These are phyloP conservation scores for Pseudocercospora fuligena DNA, from an alignment of 2,329 filamentous ascomycete species.

Conservation along the genomic window DNA sequence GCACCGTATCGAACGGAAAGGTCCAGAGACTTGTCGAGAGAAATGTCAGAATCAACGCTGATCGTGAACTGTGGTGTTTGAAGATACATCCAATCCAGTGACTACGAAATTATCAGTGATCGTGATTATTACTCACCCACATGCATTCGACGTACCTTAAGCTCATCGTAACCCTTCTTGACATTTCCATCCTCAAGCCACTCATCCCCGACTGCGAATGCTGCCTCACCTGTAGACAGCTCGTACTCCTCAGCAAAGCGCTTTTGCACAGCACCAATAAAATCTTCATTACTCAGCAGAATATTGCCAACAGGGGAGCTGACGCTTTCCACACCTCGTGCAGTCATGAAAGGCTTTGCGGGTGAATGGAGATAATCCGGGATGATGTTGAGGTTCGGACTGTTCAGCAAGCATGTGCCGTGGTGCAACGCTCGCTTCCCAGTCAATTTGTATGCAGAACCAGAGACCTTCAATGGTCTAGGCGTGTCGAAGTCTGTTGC, in stretches of 20 bases:
- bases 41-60: constrained; percentile 21
- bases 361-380: constrained; percentile 76
- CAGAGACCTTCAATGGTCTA: constrained; percentile 75
- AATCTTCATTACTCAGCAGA: constrained; percentile 56
- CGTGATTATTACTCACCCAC: constrained; percentile 2
- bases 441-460: constrained; percentile 93
- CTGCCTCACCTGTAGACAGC: constrained; percentile 40
- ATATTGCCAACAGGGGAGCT: constrained; percentile 84
- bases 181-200: constrained; percentile 60
- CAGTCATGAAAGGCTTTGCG: constrained; percentile 74
- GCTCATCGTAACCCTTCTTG: constrained; percentile 64
- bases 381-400: constrained; percentile 73
- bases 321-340: constrained; percentile 89
- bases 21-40: constrained; percentile 25
- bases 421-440: constrained; percentile 83
- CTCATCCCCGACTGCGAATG: constrained; percentile 58
- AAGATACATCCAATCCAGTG: constrained; percentile 75
- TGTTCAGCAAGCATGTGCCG: constrained; percentile 83
- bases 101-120: constrained; percentile 52
- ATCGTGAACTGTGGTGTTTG: constrained; percentile 82
- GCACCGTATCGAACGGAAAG: constrained; percentile 57
- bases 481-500: constrained; percentile 38
- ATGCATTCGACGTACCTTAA: constrained; percentile 56
- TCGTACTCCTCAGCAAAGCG: constrained; percentile 71
- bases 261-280: constrained; percentile 53